Evolutionary conservation across 2,329 filamentous ascomycete genomes (phyloP), one percentile per base, ranked within the genome.

Genomic region (Alternaria sp.): DNA sequence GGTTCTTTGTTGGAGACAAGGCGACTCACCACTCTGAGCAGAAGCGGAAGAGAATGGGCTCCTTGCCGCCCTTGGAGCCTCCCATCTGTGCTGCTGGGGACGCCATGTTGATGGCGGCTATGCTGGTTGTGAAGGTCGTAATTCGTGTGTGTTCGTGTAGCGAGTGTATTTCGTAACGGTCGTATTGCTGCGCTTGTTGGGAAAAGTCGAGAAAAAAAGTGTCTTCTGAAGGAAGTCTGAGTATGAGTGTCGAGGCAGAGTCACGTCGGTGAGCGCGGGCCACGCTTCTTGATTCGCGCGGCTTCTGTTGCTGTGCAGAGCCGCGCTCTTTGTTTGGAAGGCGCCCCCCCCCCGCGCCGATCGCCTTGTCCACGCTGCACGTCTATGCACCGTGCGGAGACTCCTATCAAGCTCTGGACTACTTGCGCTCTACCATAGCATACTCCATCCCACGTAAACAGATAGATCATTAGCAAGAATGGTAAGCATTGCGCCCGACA

Each of bases 21-120:
- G 36, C 21, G 26, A 68, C 81, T 71, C 79, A 90, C 89, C 95
- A 99, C 85, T 99, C 95, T 71, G 92, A 93, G 83, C 95, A 99
- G 85, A 99, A 99, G 74, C 92, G 90, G 80, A 98, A 99, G 46
- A 92, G 93, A 79, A 98, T 93, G 79, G 96, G 92, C 80, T 94
- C 80, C 42, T 76, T 73, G 37, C 67, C 66, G 45, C 65, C 89
- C 65, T 73, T 70, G 51, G 62, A 88, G 63, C 57, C 62, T 21
- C 61, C 61, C 34, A 59, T 62, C 39, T 68, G 62, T 39, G 56
- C 65, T 46, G 71, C 73, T 48, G 79, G 76, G 24, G 77, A 78
- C 54, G 69, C 71, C 76, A 79, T 80, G 58, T 37, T 60, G 64
- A 24, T 23, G 11, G 37, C 21, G 31, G 28, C 28, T 17, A 28